phyloP scores from a whole-genome alignment of 345 rosid species.

The Schrenkiella parvula region DNA sequence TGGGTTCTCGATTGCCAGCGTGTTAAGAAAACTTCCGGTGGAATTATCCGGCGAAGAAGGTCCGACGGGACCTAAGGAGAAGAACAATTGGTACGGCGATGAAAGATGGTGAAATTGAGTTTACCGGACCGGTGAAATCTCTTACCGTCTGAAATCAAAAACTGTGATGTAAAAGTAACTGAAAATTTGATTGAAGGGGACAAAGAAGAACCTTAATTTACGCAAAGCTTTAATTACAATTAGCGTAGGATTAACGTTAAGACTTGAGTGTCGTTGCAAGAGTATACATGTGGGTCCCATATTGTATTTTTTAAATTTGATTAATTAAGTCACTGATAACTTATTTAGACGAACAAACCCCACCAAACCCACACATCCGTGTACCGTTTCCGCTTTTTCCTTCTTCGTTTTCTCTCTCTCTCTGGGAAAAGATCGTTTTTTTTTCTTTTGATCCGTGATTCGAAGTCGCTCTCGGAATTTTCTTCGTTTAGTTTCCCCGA shows the following conservation, averaged over 20 bases:
- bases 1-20: constrained; percentile 31
- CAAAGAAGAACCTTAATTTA: neutral
- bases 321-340: neutral
- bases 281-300: constrained; percentile 24
- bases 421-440: neutral
- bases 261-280: constrained; percentile 17
- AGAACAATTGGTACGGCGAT: constrained; percentile 85
- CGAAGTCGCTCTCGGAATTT: neutral
- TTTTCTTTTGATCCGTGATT: constrained; percentile 13
- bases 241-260: constrained; percentile 27
- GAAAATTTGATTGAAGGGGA: neutral
- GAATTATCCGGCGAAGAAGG: constrained; percentile 79
- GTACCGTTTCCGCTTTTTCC: constrained; percentile 24
- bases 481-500: neutral
- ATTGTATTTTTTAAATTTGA: neutral
- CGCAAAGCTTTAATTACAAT: constrained; percentile 4
- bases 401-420: neutral
- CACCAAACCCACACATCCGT: constrained; percentile 21
- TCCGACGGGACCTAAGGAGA: constrained; percentile 94
- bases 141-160: neutral
- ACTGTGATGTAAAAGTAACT: neutral
- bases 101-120: constrained; percentile 54
- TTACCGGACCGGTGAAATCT: neutral
- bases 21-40: constrained; percentile 50
- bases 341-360: constrained; percentile 25